Conservation (phyloP, 192 early-diverging fungal species). For the Linnemannia elongata region DNA sequence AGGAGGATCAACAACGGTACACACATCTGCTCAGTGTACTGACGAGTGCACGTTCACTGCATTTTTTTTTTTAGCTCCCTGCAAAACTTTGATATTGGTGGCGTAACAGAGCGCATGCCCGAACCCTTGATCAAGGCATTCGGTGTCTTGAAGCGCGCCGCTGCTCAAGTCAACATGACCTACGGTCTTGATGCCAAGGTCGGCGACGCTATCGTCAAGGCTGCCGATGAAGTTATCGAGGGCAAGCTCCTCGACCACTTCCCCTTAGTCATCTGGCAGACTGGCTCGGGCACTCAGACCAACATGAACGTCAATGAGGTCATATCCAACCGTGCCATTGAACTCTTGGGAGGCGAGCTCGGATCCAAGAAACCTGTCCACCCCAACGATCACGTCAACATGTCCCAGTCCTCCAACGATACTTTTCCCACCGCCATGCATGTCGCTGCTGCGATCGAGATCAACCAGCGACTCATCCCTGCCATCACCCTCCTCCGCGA, state of each 20-base stretch:
- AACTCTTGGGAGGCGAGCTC: constrained; percentile 89
- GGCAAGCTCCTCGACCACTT: constrained; percentile 94
- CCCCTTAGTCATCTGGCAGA: constrained; percentile 97
- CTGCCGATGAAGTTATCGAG: constrained; percentile 91
- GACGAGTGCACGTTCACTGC: background rate
- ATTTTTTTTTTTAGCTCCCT: constrained; percentile 70
- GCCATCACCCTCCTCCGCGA: constrained; percentile 82
- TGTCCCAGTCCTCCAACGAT: constrained; percentile 97
- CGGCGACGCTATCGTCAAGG: constrained; percentile 89
- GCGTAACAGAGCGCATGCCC: constrained; percentile 92
- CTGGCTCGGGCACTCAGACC: constrained; percentile 96
- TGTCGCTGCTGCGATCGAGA: constrained; percentile 88
- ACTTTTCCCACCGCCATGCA: constrained; percentile 99
- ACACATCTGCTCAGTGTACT: background rate
- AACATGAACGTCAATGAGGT: constrained; percentile 98
- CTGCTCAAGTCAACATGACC: constrained; percentile 93
- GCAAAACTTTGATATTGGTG: constrained; percentile 98
- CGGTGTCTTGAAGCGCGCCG: constrained; percentile 94
- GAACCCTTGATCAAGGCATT: constrained; percentile 93
- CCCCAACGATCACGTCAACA: constrained; percentile 99
- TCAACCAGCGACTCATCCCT: constrained; percentile 86
- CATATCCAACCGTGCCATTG: constrained; percentile 97
- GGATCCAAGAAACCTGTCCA: constrained; percentile 94
- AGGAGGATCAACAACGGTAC: background rate
- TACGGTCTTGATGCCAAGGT: constrained; percentile 84